Evolutionary conservation across 2,329 filamentous ascomycete genomes (phyloP).

Genomic region (Pseudogymnoascus sp.): DNA sequence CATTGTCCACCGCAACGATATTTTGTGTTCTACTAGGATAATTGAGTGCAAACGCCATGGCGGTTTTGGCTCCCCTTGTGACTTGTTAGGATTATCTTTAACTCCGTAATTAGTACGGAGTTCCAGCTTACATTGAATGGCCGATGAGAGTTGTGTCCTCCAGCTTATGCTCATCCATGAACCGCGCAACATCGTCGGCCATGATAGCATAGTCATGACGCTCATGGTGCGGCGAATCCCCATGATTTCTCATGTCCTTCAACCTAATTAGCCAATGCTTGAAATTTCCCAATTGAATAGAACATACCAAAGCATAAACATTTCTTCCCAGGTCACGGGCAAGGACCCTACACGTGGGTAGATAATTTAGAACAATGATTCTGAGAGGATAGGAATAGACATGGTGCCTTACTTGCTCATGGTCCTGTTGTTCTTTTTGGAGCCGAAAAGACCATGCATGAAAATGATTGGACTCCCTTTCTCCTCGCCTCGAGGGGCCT

Average conservation of each 20-base stretch:
- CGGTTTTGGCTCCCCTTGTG: constrained; percentile 77
- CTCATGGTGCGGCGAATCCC: constrained; percentile 72
- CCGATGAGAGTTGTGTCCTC: constrained; percentile 72
- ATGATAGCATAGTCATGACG: constrained; percentile 76
- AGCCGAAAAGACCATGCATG: constrained; percentile 89
- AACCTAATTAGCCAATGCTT: constrained; percentile 9
- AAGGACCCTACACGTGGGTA: constrained; percentile 51
- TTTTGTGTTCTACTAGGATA: constrained; percentile 61
- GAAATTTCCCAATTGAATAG: not conserved
- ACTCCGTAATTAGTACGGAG: not conserved
- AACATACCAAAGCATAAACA: constrained; percentile 71
- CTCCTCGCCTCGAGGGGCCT: constrained; percentile 41
- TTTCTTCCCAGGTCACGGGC: constrained; percentile 73
- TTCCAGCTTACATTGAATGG: constrained; percentile 70
- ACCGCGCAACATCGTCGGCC: constrained; percentile 74
- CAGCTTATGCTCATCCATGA: constrained; percentile 68
- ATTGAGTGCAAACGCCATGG: constrained; percentile 77
- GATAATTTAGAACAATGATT: not conserved
- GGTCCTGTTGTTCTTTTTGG: constrained; percentile 87
- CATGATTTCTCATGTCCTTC: constrained; percentile 87
- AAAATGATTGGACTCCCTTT: constrained; percentile 65
- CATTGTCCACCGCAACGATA: constrained; percentile 84
- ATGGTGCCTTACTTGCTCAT: constrained; percentile 75
- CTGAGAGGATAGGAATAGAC: constrained; percentile 1
- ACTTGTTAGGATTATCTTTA: not conserved